These are phyloP conservation scores for Penicillium verrucosum DNA, from an alignment of 2,329 filamentous ascomycete species.

Conservation along the genomic window DNA sequence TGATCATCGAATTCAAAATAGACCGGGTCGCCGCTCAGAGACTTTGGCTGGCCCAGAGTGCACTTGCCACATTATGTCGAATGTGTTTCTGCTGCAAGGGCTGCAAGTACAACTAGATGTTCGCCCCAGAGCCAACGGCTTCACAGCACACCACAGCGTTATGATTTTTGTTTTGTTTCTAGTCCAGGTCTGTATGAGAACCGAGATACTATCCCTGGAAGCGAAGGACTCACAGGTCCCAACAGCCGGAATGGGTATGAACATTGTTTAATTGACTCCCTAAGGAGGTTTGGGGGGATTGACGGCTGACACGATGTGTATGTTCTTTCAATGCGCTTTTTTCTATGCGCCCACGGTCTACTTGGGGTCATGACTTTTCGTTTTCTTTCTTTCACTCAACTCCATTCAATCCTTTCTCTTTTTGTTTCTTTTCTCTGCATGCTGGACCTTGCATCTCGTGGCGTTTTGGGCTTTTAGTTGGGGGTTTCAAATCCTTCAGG, in stretches of 20 bases:
- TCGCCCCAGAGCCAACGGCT: background rate
- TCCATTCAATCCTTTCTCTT: background rate
- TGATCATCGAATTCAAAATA: background rate
- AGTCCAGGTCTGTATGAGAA: background rate
- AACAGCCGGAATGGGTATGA: background rate
- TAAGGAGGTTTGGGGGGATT: background rate
- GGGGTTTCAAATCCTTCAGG: background rate
- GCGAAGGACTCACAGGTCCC: background rate
- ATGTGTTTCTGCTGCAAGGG: background rate
- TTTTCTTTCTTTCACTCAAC: background rate
- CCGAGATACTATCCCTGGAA: background rate
- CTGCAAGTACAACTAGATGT: background rate
- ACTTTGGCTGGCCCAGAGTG: constrained; percentile 11
- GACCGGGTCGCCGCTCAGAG: background rate
- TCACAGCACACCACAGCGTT: background rate
- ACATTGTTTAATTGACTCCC: background rate
- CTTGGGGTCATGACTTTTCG: background rate
- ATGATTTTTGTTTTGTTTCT: background rate
- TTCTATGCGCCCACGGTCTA: background rate
- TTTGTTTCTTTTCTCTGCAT: background rate
- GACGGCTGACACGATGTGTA: constrained; percentile 6
- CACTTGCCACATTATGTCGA: background rate
- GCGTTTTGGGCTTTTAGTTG: constrained; percentile 4
- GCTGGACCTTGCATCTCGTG: constrained; percentile 8
- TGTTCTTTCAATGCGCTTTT: background rate